These are phyloP conservation scores for Auriscalpium microsporum DNA, from an alignment of 768 basidiomycete genomes.

Conservation along the genomic window DNA sequence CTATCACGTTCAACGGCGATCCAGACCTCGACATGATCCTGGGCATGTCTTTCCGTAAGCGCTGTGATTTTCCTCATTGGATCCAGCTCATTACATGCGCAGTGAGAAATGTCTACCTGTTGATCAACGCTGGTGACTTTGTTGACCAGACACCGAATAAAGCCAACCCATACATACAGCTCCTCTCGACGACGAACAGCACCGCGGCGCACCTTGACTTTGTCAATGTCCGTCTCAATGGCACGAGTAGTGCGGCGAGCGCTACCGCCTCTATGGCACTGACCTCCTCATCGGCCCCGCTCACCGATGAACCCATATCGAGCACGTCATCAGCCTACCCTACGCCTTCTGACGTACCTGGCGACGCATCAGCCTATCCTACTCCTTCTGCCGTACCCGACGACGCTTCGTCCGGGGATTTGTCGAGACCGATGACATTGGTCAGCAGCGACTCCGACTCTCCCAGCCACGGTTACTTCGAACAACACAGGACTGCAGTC, in stretches of 20 bases:
- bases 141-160: constrained; percentile 30
- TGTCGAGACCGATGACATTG: too few species aligned
- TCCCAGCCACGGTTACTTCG: too few species aligned
- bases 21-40: constrained; percentile 50
- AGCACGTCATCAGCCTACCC: too few species aligned
- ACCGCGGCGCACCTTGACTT: not conserved
- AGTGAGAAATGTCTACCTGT: constrained; percentile 61
- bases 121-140: constrained; percentile 60
- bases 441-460: too few species aligned
- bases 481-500: too few species aligned
- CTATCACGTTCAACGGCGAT: constrained; percentile 46
- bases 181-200: not conserved
- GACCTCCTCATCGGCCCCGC: too few species aligned
- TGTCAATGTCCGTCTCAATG: not conserved
- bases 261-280: too few species aligned
- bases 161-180: constrained; percentile 14
- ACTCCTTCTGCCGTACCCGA: too few species aligned
- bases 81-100: not conserved
- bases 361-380: too few species aligned
- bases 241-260: not conserved
- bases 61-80: not conserved
- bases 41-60: constrained; percentile 63
- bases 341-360: too few species aligned
- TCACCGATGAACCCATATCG: too few species aligned
- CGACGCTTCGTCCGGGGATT: too few species aligned